phyloP scores from a whole-genome alignment of 257 asterid species.

The Phtheirospermum japonicum region DNA sequence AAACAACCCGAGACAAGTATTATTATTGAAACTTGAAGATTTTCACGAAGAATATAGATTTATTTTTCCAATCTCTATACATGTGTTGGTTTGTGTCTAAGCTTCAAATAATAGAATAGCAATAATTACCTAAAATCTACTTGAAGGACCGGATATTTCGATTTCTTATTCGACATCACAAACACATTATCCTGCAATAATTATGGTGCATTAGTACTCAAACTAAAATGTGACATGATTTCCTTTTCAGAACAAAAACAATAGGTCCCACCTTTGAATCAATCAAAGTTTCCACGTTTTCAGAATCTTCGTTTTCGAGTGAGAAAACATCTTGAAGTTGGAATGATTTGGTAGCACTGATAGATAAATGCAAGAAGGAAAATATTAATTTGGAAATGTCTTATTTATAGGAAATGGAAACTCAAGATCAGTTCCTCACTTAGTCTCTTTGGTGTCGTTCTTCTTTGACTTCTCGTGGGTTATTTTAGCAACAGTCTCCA shows the following conservation, averaged over 20 bases:
- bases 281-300: slow-evolving; percentile 65
- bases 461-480: slow-evolving; percentile 80
- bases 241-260: background rate
- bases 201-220: background rate
- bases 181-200: slow-evolving; percentile 73
- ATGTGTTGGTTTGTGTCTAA: background rate
- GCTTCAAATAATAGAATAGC: slow-evolving; percentile 4
- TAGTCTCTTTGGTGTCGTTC: slow-evolving; percentile 72
- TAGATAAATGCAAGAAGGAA: slow-evolving; percentile 13
- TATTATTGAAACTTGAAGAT: too few relatives aligned
- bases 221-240: slow-evolving; percentile 12
- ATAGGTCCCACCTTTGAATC: slow-evolving; percentile 57
- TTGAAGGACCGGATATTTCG: slow-evolving; percentile 94
- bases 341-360: slow-evolving; percentile 69
- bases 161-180: slow-evolving; percentile 93
- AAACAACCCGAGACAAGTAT: too few relatives aligned
- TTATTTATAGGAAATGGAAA: slow-evolving; percentile 14
- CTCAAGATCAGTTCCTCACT: slow-evolving; percentile 46
- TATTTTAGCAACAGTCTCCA: slow-evolving; percentile 89
- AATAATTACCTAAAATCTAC: slow-evolving; percentile 73
- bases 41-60: slow-evolving; percentile 5
- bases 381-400: slow-evolving; percentile 14
- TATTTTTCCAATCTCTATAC: background rate
- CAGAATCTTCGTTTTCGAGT: slow-evolving; percentile 71
- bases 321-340: slow-evolving; percentile 79